Evolutionary conservation across 2,329 filamentous ascomycete genomes (phyloP).

Genomic region (Aspergillus brasiliensis): DNA sequence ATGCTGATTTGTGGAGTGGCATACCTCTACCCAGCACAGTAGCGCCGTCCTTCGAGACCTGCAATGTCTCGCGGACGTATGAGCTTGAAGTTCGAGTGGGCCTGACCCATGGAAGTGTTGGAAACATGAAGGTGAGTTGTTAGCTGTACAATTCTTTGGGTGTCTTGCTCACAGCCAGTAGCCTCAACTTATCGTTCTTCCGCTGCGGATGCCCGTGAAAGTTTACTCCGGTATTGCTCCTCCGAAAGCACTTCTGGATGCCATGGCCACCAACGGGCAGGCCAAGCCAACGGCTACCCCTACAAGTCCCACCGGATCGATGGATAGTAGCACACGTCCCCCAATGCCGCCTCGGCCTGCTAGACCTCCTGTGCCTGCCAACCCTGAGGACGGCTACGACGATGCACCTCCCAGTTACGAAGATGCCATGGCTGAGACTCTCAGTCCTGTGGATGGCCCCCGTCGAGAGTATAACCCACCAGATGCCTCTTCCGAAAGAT

Average conservation of each 20-base stretch:
- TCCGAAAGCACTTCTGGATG: slow-evolving; percentile 72
- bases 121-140: slow-evolving; percentile 51
- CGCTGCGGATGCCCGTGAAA: slow-evolving; percentile 75
- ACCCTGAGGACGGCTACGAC: slow-evolving; percentile 46
- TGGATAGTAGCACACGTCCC: slow-evolving; percentile 28
- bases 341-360: slow-evolving; percentile 46
- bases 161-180: slow-evolving; percentile 33
- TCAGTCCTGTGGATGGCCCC: slow-evolving; percentile 72
- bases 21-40: slow-evolving; percentile 79
- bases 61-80: slow-evolving; percentile 81
- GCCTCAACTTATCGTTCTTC: slow-evolving; percentile 76
- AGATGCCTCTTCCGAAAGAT: slow-evolving; percentile 35
- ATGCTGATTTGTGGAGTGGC: slow-evolving; percentile 71
- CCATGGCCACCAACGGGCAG: slow-evolving; percentile 50
- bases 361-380: slow-evolving; percentile 25
- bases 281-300: slow-evolving; percentile 25
- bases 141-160: background rate
- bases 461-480: slow-evolving; percentile 56
- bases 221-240: slow-evolving; percentile 88
- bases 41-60: slow-evolving; percentile 82
- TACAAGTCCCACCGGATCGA: slow-evolving; percentile 26
- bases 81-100: slow-evolving; percentile 81
- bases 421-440: slow-evolving; percentile 79
- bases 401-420: slow-evolving; percentile 95
- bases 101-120: slow-evolving; percentile 69